Percentiles rank a stretch among this genome's conserved stretches.
phyloP scores from a whole-genome alignment of 192 early-diverging fungal species.

The Lobosporangium transversale region DNA sequence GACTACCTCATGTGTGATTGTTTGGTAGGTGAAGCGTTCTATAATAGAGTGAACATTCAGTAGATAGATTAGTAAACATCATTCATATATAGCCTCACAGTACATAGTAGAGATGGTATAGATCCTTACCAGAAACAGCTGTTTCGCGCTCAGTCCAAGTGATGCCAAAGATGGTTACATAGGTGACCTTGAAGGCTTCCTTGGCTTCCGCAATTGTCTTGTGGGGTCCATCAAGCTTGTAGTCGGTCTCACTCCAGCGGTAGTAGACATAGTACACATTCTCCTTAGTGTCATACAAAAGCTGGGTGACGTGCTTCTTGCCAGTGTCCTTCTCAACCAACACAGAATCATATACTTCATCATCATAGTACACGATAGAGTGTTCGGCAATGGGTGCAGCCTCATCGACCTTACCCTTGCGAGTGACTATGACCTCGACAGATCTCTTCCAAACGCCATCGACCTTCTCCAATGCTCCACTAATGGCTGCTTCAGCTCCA shows the following conservation, averaged over 20 bases:
- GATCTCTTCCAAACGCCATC: conserved; percentile 41
- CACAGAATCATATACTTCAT: conserved; percentile 31
- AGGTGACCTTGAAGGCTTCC: conserved; percentile 19
- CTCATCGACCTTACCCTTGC: conserved; percentile 28
- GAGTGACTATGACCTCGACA: conserved; percentile 23
- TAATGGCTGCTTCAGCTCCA: conserved; percentile 3
- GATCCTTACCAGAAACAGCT: conserved; percentile 1
- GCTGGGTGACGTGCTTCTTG: conserved; percentile 22
- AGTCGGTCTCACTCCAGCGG: conserved; percentile 29
- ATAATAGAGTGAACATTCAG: too few relatives aligned
- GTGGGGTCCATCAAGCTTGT: conserved; percentile 29
- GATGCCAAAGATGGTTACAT: conserved; percentile 27
- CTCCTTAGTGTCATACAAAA: conserved; percentile 12
- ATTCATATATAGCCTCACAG: too few relatives aligned
- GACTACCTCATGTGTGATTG: too few relatives aligned
- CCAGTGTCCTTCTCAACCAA: conserved; percentile 26
- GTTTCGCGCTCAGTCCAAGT: conserved; percentile 25
- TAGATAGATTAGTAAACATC: too few relatives aligned
- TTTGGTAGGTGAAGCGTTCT: too few relatives aligned
- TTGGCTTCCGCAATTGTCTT: conserved; percentile 26
- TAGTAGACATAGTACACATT: conserved; percentile 27
- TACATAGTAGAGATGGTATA: too few relatives aligned
- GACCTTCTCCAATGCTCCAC: conserved; percentile 13
- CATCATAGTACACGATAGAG: conserved; percentile 35
- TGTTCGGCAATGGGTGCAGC: conserved; percentile 18